Base-by-base conservation (phyloP, 176 grass and related monocot genomes). In the Calamus simplicifolius region DNA sequence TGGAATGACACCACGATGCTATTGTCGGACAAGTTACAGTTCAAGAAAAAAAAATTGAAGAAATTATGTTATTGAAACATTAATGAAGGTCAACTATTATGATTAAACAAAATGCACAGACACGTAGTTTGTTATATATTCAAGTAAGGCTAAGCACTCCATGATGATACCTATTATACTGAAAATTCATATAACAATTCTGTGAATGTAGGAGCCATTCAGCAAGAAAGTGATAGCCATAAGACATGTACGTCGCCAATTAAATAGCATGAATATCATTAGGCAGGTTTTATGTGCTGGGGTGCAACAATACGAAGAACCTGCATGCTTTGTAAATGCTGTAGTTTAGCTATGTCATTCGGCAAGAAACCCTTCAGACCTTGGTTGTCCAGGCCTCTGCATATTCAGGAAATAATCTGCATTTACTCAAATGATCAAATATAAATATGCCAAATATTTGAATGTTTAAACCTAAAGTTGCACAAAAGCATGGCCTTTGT, bases 311-410 rank as follows among this genome's bases (percentile, higher is more conserved):
- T 4, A n/a, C 4, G 5, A 5, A 27, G 51, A 76, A 81, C 93
- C 76, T 28, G 92, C 93, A 92, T 88, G 79, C 43, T 92, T 73
- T 92, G 76, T 25, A 98, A 73, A 80, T 98, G 75, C 63, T 75
- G 76, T 58, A 98, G 67, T 69, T 92, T 76, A 60, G 79, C 80
- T 71, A 98, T 76, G n/a, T 89, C 93, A 51, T 73, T 61, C 25
- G 84, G 81, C 78, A 98, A 80, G 61, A 89, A 63, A 55, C 93
- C 93, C 56, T 51, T 80, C 63, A 98, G 78, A 61, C 93, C 93
- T 73, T 98, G 93, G 81, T 92, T 89, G 60, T 98, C 88, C 49
- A 98, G 87, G 66, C 88, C 93, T 63, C 93, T 98, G 77, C 67
- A 81, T 18, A 75, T 71, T 75, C 65, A 69, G 60, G 27, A 1